A percentile compares a stretch with the other conserved stretches of the same genome.
Conservation (phyloP, 345 rosid species). For the Eucalyptus globulus region DNA sequence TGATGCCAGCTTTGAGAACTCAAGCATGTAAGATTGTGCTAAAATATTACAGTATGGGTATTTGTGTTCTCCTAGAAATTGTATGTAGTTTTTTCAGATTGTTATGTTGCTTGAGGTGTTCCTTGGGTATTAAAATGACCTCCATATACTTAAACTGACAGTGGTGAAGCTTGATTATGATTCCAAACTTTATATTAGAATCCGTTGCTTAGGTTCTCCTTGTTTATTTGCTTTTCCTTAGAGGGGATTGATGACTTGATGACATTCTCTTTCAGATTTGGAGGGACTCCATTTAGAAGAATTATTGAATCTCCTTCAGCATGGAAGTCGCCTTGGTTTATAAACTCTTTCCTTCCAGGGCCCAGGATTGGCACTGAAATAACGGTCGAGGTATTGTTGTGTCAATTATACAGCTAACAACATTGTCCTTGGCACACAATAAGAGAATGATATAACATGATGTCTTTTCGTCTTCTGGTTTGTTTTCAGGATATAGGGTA, state of each 20-base stretch:
- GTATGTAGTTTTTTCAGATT: background rate
- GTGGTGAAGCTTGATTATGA: background rate
- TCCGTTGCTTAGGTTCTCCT: background rate
- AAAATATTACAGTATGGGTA: background rate
- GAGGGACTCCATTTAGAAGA: slow-evolving; percentile 80
- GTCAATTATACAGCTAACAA: background rate
- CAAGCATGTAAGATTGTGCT: slow-evolving; percentile 45
- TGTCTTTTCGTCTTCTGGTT: background rate
- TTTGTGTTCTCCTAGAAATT: background rate
- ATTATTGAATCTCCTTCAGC: slow-evolving; percentile 93
- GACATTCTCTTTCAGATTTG: slow-evolving; percentile 36
- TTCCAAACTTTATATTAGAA: background rate
- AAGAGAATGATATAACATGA: background rate
- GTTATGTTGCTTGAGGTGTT: background rate
- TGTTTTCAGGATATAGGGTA: slow-evolving; percentile 74
- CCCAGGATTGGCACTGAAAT: slow-evolving; percentile 78
- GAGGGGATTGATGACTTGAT: background rate
- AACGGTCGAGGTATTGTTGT: slow-evolving; percentile 62
- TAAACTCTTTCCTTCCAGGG: slow-evolving; percentile 71
- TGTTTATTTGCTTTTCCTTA: background rate
- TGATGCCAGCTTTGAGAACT: slow-evolving; percentile 37
- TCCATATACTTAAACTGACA: background rate
- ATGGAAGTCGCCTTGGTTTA: slow-evolving; percentile 96
- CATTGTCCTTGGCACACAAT: background rate
- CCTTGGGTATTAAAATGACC: background rate